These are phyloP conservation scores for Oxytropis ochrocephala DNA, from an alignment of 306 rosid species.

Conservation along the genomic window DNA sequence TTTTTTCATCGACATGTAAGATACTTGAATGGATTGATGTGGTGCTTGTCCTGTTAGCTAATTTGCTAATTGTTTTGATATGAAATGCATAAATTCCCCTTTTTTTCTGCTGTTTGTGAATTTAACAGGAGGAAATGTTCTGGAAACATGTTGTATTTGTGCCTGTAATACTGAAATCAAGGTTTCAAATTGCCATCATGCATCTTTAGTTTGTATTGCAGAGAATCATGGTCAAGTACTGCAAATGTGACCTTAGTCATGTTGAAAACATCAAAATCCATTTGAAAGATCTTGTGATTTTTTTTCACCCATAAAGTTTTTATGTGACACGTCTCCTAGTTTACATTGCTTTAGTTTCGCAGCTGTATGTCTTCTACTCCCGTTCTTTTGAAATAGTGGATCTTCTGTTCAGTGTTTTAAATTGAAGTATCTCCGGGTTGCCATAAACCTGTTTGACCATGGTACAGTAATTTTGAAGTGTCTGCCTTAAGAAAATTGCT, in stretches of 20 bases:
- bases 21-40: background rate
- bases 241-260: too few relatives aligned
- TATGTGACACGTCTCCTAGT: background rate
- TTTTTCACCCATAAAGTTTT: too few relatives aligned
- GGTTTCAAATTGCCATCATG: too few relatives aligned
- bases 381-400: background rate
- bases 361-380: background rate
- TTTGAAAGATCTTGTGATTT: background rate
- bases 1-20: background rate
- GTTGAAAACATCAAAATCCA: too few relatives aligned
- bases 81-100: too few relatives aligned
- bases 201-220: too few relatives aligned
- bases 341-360: background rate
- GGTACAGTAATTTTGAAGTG: background rate
- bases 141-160: background rate
- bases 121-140: background rate
- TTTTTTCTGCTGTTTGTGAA: too few relatives aligned
- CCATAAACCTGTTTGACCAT: background rate
- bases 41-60: background rate
- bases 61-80: background rate
- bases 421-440: background rate
- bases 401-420: background rate
- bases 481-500: background rate
- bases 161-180: background rate
- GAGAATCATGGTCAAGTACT: too few relatives aligned